phyloP scores from a whole-genome alignment of 345 rosid genomes.

The Theobroma cacao region DNA sequence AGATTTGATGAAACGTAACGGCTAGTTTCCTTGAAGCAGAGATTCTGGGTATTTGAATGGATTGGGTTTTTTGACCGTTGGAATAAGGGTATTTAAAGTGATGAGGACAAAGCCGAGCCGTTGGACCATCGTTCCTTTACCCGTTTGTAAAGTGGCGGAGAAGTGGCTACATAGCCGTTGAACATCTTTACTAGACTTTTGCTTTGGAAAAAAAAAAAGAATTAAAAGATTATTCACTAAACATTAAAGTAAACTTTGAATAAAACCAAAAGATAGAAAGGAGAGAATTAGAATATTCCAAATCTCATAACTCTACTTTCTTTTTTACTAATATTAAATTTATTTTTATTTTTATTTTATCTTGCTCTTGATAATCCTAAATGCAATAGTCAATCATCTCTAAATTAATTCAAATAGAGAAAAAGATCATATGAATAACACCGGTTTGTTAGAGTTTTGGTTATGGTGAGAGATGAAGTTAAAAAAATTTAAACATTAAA shows the following conservation, averaged over 20 bases:
- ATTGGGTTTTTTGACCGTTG: conserved; percentile 20
- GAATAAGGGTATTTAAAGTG: not conserved
- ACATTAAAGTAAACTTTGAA: too few species aligned
- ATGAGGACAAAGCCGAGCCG: not conserved
- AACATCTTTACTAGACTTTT: not conserved
- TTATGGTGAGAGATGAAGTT: not conserved
- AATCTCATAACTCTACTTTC: too few species aligned
- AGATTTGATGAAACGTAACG: conserved; percentile 30
- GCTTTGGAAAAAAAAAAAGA: not conserved
- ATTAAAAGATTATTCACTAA: not conserved
- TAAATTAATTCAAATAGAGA: too few species aligned
- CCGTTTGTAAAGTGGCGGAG: not conserved
- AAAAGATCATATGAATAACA: too few species aligned
- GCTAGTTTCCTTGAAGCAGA: conserved; percentile 21
- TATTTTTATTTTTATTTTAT: too few species aligned
- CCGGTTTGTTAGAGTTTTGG: not conserved
- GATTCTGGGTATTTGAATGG: not conserved
- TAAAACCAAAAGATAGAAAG: too few species aligned
- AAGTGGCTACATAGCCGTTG: not conserved
- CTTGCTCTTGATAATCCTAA: too few species aligned
- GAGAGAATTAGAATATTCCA: too few species aligned
- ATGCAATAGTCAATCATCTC: too few species aligned
- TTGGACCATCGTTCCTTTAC: not conserved
- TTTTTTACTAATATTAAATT: too few species aligned
- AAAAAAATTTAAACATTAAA: not conserved